These are phyloP conservation scores for Gastrolobium bilobum DNA, from an alignment of 306 rosid species.

Conservation along the genomic window DNA sequence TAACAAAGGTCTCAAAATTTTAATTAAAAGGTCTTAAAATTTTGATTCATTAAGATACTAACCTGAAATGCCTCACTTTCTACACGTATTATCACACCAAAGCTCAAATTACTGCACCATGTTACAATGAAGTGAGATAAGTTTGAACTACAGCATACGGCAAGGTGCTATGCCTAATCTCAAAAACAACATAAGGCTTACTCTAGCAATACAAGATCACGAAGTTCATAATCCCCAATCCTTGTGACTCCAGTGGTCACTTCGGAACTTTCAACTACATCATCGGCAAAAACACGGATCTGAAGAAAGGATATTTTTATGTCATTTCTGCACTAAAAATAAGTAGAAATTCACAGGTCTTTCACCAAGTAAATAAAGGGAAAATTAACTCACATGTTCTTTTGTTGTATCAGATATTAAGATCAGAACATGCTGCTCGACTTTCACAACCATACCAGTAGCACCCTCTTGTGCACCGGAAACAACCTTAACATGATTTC, in stretches of 20 bases:
- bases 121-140: conserved; percentile 44
- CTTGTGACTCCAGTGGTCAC: conserved; percentile 91
- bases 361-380: not conserved
- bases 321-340: conserved; percentile 39
- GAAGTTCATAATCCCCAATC: conserved; percentile 97
- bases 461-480: conserved; percentile 97
- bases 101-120: conserved; percentile 86
- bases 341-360: conserved; percentile 30
- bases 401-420: conserved; percentile 95
- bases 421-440: conserved; percentile 93
- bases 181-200: conserved; percentile 53
- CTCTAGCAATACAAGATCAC: conserved; percentile 97
- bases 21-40: not conserved
- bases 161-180: conserved; percentile 5
- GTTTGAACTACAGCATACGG: conserved; percentile 20
- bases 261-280: conserved; percentile 99
- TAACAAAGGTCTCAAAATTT: not conserved
- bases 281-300: conserved; percentile 98
- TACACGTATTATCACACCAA: conserved; percentile 94
- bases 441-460: conserved; percentile 99
- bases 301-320: conserved; percentile 49
- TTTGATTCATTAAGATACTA: conserved; percentile 27
- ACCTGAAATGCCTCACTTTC: conserved; percentile 99
- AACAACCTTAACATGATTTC: conserved; percentile 97
- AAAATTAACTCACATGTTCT: conserved; percentile 82